These are phyloP conservation scores for Musa schizocarpa DNA, from an alignment of 176 grass and related monocot species.

Conservation along the genomic window DNA sequence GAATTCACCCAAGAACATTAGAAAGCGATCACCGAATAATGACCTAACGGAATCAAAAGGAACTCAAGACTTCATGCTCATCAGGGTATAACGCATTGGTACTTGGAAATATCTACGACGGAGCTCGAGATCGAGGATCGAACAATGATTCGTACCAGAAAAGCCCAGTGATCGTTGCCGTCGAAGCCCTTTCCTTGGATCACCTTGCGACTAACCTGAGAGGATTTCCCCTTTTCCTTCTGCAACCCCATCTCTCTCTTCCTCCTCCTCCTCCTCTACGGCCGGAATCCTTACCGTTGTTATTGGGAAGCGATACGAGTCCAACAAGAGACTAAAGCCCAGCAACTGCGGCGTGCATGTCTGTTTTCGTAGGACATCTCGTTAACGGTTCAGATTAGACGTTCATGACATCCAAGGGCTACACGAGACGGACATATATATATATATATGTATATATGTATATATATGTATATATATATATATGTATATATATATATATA, in stretches of 20 bases:
- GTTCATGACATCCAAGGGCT: no score
- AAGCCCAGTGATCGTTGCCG: slow-evolving; percentile 9
- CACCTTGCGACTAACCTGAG: background rate
- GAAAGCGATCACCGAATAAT: no score
- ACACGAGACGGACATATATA: no score
- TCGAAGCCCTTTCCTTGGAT: background rate
- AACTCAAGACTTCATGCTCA: background rate
- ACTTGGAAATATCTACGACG: background rate
- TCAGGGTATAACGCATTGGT: no score
- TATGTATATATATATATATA: no score
- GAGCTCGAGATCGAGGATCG: background rate
- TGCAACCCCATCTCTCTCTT: background rate
- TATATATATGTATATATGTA: no score
- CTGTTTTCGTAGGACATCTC: no score
- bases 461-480: no score
- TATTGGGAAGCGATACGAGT: background rate
- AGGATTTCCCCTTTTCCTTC: background rate
- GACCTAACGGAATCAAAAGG: no score
- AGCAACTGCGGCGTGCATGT: background rate
- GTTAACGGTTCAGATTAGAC: no score
- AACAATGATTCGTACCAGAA: slow-evolving; percentile 1
- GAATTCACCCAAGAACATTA: no score
- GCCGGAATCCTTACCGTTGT: background rate
- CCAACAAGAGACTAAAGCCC: background rate
- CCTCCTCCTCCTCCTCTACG: background rate